Percentiles rank a stretch among this genome's conserved stretches.
phyloP scores from a whole-genome alignment of 768 basidiomycete genomes.

The Rhizopogon rudus region DNA sequence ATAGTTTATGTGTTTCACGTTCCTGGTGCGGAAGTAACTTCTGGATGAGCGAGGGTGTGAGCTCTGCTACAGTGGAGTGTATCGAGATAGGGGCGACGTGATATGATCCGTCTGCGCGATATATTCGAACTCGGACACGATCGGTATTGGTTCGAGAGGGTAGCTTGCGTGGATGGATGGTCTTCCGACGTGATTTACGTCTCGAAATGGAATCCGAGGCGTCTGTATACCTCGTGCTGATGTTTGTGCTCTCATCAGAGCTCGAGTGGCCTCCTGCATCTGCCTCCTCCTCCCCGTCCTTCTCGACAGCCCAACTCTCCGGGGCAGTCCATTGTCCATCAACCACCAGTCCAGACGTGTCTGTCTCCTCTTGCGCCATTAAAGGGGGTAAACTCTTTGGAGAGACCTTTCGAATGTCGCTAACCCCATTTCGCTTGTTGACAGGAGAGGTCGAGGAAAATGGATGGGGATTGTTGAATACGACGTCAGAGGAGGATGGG shows the following conservation, averaged over 20 bases:
- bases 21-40: conserved; percentile 48
- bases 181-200: conserved; percentile 23
- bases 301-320: conserved; percentile 72
- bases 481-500: conserved; percentile 29
- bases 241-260: conserved; percentile 31
- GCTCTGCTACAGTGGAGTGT: conserved; percentile 60
- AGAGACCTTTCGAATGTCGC: conserved; percentile 40
- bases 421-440: conserved; percentile 18
- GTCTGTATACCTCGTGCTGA: conserved; percentile 14
- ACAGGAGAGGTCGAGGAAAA: conserved; percentile 21
- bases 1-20: conserved; percentile 60
- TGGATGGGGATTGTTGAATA: conserved; percentile 31
- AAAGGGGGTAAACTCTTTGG: conserved; percentile 39
- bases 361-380: conserved; percentile 7
- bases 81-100: conserved; percentile 64
- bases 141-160: conserved; percentile 14
- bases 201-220: conserved; percentile 8
- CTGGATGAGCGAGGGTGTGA: conserved; percentile 57
- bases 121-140: conserved; percentile 65
- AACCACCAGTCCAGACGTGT: conserved; percentile 1
- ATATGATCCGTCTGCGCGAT: conserved; percentile 67
- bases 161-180: conserved; percentile 13
- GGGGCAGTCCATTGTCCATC: conserved; percentile 58
- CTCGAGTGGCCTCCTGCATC: conserved; percentile 36
- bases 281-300: conserved; percentile 33